Evolutionary conservation across 805 yeast genomes (phyloP), one percentile per base, ranked within the genome.

Genomic region (Ogataea allantospora): DNA sequence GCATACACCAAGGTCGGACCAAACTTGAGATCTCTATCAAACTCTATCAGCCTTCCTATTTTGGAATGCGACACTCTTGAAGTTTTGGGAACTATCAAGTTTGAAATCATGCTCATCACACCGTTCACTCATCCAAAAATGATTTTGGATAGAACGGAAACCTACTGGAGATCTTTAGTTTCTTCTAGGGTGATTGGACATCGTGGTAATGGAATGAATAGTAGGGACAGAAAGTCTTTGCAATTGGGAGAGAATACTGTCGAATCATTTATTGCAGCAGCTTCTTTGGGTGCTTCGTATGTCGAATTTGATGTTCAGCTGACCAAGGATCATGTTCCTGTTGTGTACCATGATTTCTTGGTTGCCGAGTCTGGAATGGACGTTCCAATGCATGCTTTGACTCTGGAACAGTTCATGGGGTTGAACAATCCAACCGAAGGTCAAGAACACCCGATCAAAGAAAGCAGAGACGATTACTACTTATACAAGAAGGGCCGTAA

Each of bases 281-380:
- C 97, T 0, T 88, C 95, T 2, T 67, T 91, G 48, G 98, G 98
- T 27, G 98, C 98, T 1, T 83, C 95, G 2, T 91, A 91, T 55
- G 97, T 91, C 35, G 98, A 91, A 63, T 91, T 91, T 58, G 98
- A 91, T 62, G 98, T 91, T 30, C 98, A 91, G 58, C 68, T 91
- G 50, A 91, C 98, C 11, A 88, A 88, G 56, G 98, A 91, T 60
- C 70, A 71, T 47, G 80, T 87, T 8, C 97, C 98, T 2, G 98
- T 91, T 6, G 84, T 91, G 19, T 91, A 91, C 55, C 98, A 91
- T 60, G 98, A 91, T 58, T 91, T 91, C 56, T 60, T 87, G 28
- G 96, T 91, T 33, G 95, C 96, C 2, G 98, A 91, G 55, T 80
- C 95, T 5, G 98, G 98, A 12, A 88, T 86, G 34, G 98, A 91